Percentiles rank a stretch among this genome's conserved stretches.
These are phyloP conservation scores for Toxicodendron radicans DNA, from an alignment of 345 rosid genomes.

Conservation along the genomic window DNA sequence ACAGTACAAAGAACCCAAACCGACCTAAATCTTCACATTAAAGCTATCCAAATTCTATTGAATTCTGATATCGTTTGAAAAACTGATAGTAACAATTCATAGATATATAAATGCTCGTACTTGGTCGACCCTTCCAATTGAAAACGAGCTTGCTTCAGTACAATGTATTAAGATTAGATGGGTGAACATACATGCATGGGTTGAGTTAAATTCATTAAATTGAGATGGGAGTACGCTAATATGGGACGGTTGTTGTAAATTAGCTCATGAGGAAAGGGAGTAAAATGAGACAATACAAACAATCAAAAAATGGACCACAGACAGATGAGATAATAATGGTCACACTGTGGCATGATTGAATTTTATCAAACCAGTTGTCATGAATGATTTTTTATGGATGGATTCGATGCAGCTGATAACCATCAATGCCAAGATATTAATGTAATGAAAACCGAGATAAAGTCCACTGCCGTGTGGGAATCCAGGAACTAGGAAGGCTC, in stretches of 20 bases:
- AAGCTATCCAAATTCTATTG: neutral
- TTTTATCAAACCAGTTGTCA: conserved; percentile 15
- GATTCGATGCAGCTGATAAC: neutral
- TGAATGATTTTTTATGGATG: neutral
- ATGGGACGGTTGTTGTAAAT: neutral
- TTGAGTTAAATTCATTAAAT: too few relatives aligned
- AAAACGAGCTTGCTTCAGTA: neutral
- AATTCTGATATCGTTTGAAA: neutral
- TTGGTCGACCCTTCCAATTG: neutral
- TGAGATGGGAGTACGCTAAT: neutral
- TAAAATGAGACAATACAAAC: conserved; percentile 7
- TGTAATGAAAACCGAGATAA: neutral
- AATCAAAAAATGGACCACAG: conserved; percentile 9
- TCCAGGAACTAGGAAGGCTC: neutral
- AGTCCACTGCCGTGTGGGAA: neutral
- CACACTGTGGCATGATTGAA: conserved; percentile 3
- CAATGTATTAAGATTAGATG: too few relatives aligned
- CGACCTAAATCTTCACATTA: too few relatives aligned
- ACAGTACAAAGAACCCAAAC: neutral
- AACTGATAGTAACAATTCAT: neutral
- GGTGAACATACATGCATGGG: neutral
- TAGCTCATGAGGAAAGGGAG: neutral
- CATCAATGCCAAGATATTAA: neutral
- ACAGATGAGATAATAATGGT: conserved; percentile 6
- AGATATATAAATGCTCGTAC: conserved; percentile 7